Conservation (phyloP, 176 grass and related monocot genomes). For the Rhipidocladum racemiflorum region DNA sequence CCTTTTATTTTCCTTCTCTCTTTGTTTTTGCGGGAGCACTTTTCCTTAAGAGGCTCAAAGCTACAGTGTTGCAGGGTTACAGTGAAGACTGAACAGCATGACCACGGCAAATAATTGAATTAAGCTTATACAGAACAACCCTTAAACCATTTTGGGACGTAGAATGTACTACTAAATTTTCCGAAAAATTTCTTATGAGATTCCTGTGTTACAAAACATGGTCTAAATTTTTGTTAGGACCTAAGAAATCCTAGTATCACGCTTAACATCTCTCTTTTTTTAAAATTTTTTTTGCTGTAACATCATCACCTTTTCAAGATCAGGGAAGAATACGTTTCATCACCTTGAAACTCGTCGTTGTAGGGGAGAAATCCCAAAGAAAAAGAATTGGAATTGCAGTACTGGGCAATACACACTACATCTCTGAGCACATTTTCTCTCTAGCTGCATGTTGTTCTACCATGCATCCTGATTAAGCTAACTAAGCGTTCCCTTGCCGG, state of each 20-base stretch:
- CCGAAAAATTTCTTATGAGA: neutral
- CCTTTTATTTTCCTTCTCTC: neutral
- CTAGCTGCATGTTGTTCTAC: neutral
- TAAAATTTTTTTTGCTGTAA: too few species aligned
- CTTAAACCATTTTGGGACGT: neutral
- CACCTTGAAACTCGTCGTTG: neutral
- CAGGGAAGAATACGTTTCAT: neutral
- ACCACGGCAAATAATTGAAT: neutral
- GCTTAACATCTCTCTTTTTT: too few species aligned
- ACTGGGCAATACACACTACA: neutral
- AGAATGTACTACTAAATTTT: neutral
- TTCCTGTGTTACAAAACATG: neutral
- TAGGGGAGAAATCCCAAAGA: neutral
- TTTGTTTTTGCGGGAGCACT: neutral
- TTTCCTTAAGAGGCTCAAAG: neutral
- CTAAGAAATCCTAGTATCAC: neutral
- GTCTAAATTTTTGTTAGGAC: neutral
- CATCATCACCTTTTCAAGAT: constrained; percentile 10
- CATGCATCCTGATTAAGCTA: constrained; percentile 9
- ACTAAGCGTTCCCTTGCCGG: neutral
- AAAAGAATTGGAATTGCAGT: neutral
- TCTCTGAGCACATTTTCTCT: neutral
- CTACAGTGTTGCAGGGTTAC: neutral
- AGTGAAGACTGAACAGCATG: neutral
- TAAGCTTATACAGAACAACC: neutral